Conservation (phyloP, 108 stramenopile genomes). For the Bacterosira constricta region DNA sequence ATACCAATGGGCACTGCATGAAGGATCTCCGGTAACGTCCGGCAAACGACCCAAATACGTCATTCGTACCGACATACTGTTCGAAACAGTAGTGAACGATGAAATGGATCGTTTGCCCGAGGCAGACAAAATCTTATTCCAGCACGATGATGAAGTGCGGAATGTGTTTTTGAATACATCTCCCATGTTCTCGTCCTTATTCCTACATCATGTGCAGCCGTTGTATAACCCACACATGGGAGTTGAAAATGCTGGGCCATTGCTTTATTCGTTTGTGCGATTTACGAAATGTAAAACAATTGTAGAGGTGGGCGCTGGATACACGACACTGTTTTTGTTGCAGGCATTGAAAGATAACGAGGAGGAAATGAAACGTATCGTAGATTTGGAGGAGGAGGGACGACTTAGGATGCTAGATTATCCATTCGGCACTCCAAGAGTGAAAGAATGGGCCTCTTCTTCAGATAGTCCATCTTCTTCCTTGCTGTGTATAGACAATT, state of each 20-base stretch:
- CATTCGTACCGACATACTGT: conserved; percentile 85
- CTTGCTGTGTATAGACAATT: conserved; percentile 83
- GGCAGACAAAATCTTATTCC: conserved; percentile 43
- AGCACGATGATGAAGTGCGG: conserved; percentile 63
- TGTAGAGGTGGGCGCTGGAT: conserved; percentile 88
- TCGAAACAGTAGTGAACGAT: conserved; percentile 48
- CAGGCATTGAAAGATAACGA: conserved; percentile 85
- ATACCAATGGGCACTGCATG: conserved; percentile 75
- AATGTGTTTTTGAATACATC: conserved; percentile 62
- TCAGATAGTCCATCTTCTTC: conserved; percentile 30
- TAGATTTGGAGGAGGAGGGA: conserved; percentile 48
- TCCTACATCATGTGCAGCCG: conserved; percentile 56
- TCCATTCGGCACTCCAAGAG: conserved; percentile 59
- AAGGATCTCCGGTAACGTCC: conserved; percentile 68
- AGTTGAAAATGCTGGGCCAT: conserved; percentile 78
- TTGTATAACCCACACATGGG: conserved; percentile 89
- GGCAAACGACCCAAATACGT: conserved; percentile 83
- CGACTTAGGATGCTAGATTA: conserved; percentile 65
- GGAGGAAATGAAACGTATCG: conserved; percentile 68
- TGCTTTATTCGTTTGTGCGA: conserved; percentile 71
- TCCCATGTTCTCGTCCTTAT: conserved; percentile 47
- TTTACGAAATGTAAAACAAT: conserved; percentile 69
- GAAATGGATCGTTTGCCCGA: conserved; percentile 15
- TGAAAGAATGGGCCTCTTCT: conserved; percentile 33
- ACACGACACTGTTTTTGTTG: conserved; percentile 78